phyloP scores from a whole-genome alignment of 2,329 filamentous ascomycete species.

The Neonectria hederae region DNA sequence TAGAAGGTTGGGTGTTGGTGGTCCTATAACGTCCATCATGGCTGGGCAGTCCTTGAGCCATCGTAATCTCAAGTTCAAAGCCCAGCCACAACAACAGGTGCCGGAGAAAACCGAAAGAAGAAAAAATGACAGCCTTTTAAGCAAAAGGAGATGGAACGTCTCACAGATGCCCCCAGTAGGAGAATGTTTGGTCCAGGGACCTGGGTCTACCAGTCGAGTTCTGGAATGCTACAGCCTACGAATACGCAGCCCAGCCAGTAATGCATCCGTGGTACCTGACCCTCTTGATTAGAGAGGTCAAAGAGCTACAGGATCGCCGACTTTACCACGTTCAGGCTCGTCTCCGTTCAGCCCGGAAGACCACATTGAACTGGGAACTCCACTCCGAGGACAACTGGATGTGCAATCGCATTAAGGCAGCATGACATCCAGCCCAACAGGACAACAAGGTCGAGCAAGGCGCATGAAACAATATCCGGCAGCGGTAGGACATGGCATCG shows the following conservation, averaged over 20 bases:
- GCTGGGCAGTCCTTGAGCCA: neutral
- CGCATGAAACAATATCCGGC: neutral
- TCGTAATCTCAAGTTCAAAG: neutral
- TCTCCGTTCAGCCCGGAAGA: neutral
- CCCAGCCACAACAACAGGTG: neutral
- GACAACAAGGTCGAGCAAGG: neutral
- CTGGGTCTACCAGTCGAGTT: neutral
- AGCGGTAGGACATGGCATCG: neutral
- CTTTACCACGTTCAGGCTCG: neutral
- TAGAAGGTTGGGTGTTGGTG: neutral
- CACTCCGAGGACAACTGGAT: neutral
- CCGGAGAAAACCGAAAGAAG: neutral
- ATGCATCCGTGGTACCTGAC: neutral
- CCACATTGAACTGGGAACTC: constrained; percentile 1
- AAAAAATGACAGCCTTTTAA: constrained; percentile 18
- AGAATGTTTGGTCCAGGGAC: neutral
- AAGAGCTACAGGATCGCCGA: neutral
- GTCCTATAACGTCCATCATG: neutral
- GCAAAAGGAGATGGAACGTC: neutral
- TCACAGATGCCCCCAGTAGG: neutral
- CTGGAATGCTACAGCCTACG: neutral
- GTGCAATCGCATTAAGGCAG: constrained; percentile 1
- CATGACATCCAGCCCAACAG: neutral
- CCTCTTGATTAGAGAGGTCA: neutral
- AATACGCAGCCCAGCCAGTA: neutral